Evolutionary conservation across 2,329 filamentous ascomycete species (phyloP).

Genomic region (Pyrenochaeta sp.): DNA sequence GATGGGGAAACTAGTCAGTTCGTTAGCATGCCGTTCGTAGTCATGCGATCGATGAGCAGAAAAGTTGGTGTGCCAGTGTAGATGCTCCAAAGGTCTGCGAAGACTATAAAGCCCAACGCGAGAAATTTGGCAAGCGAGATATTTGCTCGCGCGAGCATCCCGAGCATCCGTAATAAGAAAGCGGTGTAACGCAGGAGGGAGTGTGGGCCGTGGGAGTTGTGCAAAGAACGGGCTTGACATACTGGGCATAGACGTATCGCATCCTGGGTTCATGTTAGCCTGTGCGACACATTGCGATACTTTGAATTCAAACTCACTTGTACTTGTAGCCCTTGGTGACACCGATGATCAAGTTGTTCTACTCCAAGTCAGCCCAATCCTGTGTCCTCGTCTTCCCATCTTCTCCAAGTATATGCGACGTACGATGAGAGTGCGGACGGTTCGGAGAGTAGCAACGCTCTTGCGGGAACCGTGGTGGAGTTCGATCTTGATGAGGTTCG

Average conservation of each 20-base stretch:
- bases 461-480: conserved; percentile 98
- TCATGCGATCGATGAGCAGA: too few relatives aligned
- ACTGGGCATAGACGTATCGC: conserved; percentile 99
- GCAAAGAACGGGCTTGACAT: conserved; percentile 29
- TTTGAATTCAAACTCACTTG: conserved; percentile 62
- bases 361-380: conserved; percentile 28
- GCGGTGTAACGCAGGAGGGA: background rate
- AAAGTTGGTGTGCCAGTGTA: too few relatives aligned
- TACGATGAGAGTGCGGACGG: conserved; percentile 91
- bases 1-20: conserved; percentile 81
- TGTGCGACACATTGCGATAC: background rate
- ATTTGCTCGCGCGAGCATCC: too few relatives aligned
- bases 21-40: conserved; percentile 29
- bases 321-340: conserved; percentile 99
- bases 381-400: conserved; percentile 1
- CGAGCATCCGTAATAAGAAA: too few relatives aligned
- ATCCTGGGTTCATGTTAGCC: conserved; percentile 62
- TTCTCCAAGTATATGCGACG: conserved; percentile 20
- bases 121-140: too few relatives aligned
- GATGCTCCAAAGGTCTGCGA: too few relatives aligned
- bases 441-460: conserved; percentile 96
- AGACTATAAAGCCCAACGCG: too few relatives aligned
- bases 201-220: background rate
- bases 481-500: conserved; percentile 91
- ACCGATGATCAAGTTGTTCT: conserved; percentile 95